Evolutionary conservation across 495 filamentous ascomycete genomes (phyloP), one percentile per base, ranked within the genome.

Genomic region (Penicillium simplicissimum): DNA sequence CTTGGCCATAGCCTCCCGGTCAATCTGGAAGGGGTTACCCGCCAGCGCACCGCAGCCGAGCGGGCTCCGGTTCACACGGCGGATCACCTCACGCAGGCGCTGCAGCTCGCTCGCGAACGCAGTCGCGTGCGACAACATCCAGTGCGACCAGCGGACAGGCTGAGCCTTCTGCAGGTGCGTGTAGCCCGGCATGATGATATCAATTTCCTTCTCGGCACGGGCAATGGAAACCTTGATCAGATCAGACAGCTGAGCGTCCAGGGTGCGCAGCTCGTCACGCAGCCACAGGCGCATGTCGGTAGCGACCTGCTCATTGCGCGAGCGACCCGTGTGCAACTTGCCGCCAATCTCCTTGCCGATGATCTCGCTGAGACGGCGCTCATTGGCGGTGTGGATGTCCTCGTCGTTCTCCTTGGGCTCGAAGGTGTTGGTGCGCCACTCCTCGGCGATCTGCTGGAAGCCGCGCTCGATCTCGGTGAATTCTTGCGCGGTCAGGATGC

Each of bases 231-330:
- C 88, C 70, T 84, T 85, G 53, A 97, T 75, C 61, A 97, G 79
- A 64, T 88, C 84, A 34, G 80, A 78, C 21, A 97, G 80, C 51
- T 84, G 85, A 6, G n/a, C 66, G 57, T 93, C 90, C 58, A 97
- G 85, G 59, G 83, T 79, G 62, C 82, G 84, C 53, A 97, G 75
- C 78, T 93, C 83, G 63, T 91, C 89, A 45, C 90, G 82, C 59
- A 96, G 78, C 94, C 94, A 98, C 70, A 97, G 77, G 47, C 93
- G 87, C 90, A 97, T 94, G 67, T 97, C 94, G 23, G 90, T 94
- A 28, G 89, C 92, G 60, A 98, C 84, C 78, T 98, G 95, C 78
- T 98, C 95, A 70, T 98, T 98, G 48, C 95, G 81, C 67, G 87
- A 92, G 23, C 95, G 87, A 36, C 93, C 93, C 3, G 93, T 97